These are phyloP conservation scores for Dryas octopetala DNA, from an alignment of 306 rosid genomes.

Conservation along the genomic window DNA sequence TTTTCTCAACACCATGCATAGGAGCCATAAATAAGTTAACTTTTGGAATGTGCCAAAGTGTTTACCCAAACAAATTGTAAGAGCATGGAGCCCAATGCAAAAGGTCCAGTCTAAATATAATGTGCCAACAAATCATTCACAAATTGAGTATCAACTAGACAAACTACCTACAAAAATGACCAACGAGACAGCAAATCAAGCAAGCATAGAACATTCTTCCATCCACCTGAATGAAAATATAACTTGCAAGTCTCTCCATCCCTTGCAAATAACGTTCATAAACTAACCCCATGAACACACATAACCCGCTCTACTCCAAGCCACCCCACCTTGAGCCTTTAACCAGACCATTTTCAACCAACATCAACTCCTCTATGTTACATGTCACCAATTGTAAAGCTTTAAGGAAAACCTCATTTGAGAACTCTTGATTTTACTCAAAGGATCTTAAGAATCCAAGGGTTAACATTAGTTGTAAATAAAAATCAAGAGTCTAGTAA, in stretches of 20 bases:
- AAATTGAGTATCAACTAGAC: not conserved
- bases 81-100: not conserved
- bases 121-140: not conserved
- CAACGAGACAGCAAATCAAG: not conserved
- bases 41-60: too few species aligned
- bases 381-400: too few species aligned
- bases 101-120: not conserved
- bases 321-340: not conserved
- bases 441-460: not conserved
- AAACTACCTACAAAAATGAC: not conserved
- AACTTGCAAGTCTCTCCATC: not conserved
- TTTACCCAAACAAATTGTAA: too few species aligned
- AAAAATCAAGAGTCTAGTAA: not conserved
- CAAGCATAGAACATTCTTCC: not conserved
- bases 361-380: not conserved
- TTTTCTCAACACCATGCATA: too few species aligned
- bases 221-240: not conserved
- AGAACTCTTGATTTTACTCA: not conserved
- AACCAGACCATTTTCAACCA: not conserved
- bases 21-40: too few species aligned
- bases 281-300: not conserved
- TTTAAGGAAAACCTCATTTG: not conserved
- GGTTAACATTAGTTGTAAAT: not conserved
- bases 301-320: not conserved
- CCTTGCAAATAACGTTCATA: not conserved